phyloP scores from a whole-genome alignment of 108 stramenopile genomes.

The Epipyxis sp. region DNA sequence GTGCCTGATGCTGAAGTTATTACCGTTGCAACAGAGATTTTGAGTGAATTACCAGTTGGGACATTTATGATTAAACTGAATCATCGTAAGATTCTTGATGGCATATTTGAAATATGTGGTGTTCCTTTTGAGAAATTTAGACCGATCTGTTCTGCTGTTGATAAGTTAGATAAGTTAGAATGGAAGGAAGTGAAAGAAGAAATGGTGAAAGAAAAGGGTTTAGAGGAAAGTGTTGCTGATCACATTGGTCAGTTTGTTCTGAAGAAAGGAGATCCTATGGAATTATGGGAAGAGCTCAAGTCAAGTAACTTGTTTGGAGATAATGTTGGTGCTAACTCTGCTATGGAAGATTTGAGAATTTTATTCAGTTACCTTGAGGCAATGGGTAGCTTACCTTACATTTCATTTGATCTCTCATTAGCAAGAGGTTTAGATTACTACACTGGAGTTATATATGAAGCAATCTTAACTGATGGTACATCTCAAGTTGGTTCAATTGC shows the following conservation, averaged over 20 bases:
- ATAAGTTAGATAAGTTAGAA: slow-evolving; percentile 85
- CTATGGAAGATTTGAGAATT: slow-evolving; percentile 74
- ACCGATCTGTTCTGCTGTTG: slow-evolving; percentile 81
- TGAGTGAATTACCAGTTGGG: slow-evolving; percentile 74
- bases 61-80: slow-evolving; percentile 81
- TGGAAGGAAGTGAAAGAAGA: slow-evolving; percentile 75
- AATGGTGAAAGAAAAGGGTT: slow-evolving; percentile 78
- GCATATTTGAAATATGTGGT: slow-evolving; percentile 78
- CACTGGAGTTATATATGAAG: slow-evolving; percentile 89
- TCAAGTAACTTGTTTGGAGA: slow-evolving; percentile 62
- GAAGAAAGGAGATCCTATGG: slow-evolving; percentile 63
- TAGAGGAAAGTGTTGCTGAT: slow-evolving; percentile 70
- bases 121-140: slow-evolving; percentile 79
- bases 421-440: slow-evolving; percentile 90
- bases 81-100: slow-evolving; percentile 77
- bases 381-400: slow-evolving; percentile 67
- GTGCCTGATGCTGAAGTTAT: slow-evolving; percentile 80
- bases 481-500: slow-evolving; percentile 80
- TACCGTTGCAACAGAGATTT: slow-evolving; percentile 75
- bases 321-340: slow-evolving; percentile 51
- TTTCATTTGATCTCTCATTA: slow-evolving; percentile 76
- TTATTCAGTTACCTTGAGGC: slow-evolving; percentile 81
- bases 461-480: slow-evolving; percentile 54
- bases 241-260: slow-evolving; percentile 75
- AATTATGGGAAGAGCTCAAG: slow-evolving; percentile 63